Percentiles rank a stretch among this genome's conserved stretches.
These are phyloP conservation scores for Gastrolobium bilobum DNA, from an alignment of 306 rosid genomes.

Conservation along the genomic window DNA sequence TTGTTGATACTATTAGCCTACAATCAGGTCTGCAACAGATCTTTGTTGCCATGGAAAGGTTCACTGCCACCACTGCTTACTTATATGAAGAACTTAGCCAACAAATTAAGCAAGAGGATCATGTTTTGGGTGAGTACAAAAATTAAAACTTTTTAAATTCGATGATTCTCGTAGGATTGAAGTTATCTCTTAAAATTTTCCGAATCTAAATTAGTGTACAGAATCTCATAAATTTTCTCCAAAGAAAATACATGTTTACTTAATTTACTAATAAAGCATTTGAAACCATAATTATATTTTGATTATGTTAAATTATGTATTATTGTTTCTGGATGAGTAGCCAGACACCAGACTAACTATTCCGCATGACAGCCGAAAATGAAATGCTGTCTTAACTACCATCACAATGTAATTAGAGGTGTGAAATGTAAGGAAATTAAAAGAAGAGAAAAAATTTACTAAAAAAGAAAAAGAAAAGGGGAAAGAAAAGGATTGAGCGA, in stretches of 20 bases:
- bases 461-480: no score
- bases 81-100: constrained; percentile 69
- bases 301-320: not conserved
- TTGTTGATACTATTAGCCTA: constrained; percentile 35
- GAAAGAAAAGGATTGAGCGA: no score
- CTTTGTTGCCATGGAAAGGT: constrained; percentile 66
- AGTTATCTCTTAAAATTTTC: not conserved
- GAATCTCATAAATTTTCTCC: not conserved
- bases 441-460: no score
- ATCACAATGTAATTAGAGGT: not conserved
- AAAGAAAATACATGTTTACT: not conserved
- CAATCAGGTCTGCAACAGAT: constrained; percentile 63
- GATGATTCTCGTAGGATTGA: constrained; percentile 6
- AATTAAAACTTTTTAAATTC: not conserved
- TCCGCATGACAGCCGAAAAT: not conserved
- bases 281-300: not conserved
- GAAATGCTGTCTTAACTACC: constrained; percentile 2
- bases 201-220: constrained; percentile 1
- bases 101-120: constrained; percentile 52
- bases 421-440: no score
- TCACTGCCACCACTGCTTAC: constrained; percentile 57
- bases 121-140: constrained; percentile 46
- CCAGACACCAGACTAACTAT: not conserved
- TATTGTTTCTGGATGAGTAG: not conserved
- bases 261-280: not conserved